Evolutionary conservation across 306 rosid genomes (phyloP), one percentile per base, ranked within the genome.

Genomic region (Dicorynia guianensis): DNA sequence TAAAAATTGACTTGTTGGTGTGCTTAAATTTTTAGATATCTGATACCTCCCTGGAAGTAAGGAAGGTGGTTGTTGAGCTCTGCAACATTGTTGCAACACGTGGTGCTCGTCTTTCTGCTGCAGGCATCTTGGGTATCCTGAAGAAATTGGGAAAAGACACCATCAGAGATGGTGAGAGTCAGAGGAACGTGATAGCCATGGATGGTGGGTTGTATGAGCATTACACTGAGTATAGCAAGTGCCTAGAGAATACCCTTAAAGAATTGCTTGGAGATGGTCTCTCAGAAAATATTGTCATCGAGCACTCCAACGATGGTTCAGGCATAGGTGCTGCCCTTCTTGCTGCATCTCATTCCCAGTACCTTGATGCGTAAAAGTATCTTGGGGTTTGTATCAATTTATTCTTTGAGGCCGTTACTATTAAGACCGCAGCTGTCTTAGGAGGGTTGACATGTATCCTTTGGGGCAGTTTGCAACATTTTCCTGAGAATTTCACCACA

Each of bases 191-290:
- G 59, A 75, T 93, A 81, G 96, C 97, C 47, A 71, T 89, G 85
- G 98, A 93, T 76, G 98, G 98, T 25, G 98, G 98, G 76, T 77
- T 93, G 56, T 91, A 66, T 53, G 98, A 93, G 88, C 98, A 93
- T 80, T 93, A 93, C 80, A 34, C 59, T 1, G 91, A 85, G 73
- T 93, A 88, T 53, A 84, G 96, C n/a, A 88, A 85, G 67, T 84
- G 91, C 82, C 36, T 93, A 82, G 98, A 89, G 82, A 82, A 76
- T 25, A 87, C 98, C 47, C 58, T 93, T 38, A 78, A 50, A 4
- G 96, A 89, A 61, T 84, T 93, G 82, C 85, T 93, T 0, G 97
- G 94, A 35, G 91, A 82, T n/a, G 86, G 48, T 15, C 82, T 83
- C 19, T 83, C 94, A 6, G 77, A 70, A 61, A 84, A 75, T 15